phyloP scores from a whole-genome alignment of 2,329 filamentous ascomycete genomes.

The Malbranchea cinnamomea region DNA sequence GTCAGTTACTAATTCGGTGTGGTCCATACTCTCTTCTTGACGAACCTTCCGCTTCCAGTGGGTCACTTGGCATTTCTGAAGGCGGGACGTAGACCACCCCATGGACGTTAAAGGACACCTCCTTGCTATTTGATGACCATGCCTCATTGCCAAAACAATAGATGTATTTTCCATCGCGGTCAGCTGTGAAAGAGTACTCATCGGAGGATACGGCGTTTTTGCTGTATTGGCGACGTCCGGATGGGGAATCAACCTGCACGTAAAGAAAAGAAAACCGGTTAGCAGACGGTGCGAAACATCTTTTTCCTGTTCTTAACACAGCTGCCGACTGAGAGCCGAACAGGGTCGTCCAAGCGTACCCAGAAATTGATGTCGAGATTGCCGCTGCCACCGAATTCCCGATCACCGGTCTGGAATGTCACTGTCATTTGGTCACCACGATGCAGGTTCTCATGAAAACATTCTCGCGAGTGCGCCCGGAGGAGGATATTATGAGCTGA shows the following conservation, averaged over 20 bases:
- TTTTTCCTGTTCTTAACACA: no score
- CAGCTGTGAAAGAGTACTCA: constrained; percentile 81
- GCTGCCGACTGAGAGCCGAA: no score
- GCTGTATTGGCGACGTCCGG: constrained; percentile 59
- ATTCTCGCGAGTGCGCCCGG: constrained; percentile 83
- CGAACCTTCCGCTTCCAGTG: constrained; percentile 77
- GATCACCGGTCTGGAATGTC: constrained; percentile 92
- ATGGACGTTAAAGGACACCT: constrained; percentile 98
- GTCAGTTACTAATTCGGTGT: background rate
- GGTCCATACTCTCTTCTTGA: constrained; percentile 5
- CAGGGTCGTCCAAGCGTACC: constrained; percentile 42
- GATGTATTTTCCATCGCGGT: constrained; percentile 70
- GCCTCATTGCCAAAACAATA: constrained; percentile 99
- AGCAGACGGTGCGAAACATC: background rate
- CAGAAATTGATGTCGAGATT: constrained; percentile 97
- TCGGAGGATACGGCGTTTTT: constrained; percentile 73
- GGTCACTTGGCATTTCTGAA: constrained; percentile 67
- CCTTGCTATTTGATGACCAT: constrained; percentile 91
- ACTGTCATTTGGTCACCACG: constrained; percentile 96
- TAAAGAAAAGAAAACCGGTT: constrained; percentile 1
- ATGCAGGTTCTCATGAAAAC: constrained; percentile 90
- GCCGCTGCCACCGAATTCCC: constrained; percentile 86
- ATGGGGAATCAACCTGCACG: constrained; percentile 60
- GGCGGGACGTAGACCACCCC: constrained; percentile 96
- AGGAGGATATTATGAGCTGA: constrained; percentile 92